phyloP scores from a whole-genome alignment of 1,284 basidiomycete genomes.

The Sporisorium sorghi region DNA sequence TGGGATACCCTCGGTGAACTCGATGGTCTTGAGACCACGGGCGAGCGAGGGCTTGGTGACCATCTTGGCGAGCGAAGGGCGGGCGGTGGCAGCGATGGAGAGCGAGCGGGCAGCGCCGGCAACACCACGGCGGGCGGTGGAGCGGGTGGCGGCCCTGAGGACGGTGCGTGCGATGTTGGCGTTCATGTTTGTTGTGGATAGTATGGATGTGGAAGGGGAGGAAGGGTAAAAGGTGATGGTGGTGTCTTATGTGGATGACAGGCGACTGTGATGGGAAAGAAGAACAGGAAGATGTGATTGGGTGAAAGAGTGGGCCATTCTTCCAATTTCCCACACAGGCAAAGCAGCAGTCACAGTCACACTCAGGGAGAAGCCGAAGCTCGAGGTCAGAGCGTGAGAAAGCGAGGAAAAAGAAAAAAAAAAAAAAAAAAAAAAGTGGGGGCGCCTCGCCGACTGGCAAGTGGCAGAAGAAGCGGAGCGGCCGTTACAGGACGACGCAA shows the following conservation, averaged over 20 bases:
- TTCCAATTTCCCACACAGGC: neutral
- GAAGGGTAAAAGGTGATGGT: neutral
- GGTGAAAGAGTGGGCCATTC: too few species aligned
- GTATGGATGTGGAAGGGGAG: neutral
- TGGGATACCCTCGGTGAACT: slow-evolving; percentile 88
- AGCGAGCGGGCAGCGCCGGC: slow-evolving; percentile 51
- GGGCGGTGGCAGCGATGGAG: slow-evolving; percentile 48
- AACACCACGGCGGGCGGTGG: slow-evolving; percentile 34
- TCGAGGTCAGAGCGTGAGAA: neutral
- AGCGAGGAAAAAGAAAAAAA: neutral
- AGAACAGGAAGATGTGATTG: slow-evolving; percentile 4
- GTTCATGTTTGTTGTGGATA: slow-evolving; percentile 39
- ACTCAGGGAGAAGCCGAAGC: slow-evolving; percentile 4
- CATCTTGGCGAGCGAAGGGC: slow-evolving; percentile 44
- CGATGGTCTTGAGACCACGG: slow-evolving; percentile 89
- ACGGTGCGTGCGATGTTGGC: slow-evolving; percentile 54
- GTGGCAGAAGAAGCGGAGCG: slow-evolving; percentile 25
- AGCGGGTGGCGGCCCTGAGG: slow-evolving; percentile 54
- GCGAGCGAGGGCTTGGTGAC: slow-evolving; percentile 50
- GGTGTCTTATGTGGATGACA: slow-evolving; percentile 1
- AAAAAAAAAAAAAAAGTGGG: neutral
- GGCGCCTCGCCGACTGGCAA: too few species aligned
- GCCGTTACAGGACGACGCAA: slow-evolving; percentile 29
- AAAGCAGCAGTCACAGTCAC: neutral
- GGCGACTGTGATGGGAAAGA: neutral